phyloP scores from a whole-genome alignment of 2,329 filamentous ascomycete genomes.

The Neofusicoccum parvum region DNA sequence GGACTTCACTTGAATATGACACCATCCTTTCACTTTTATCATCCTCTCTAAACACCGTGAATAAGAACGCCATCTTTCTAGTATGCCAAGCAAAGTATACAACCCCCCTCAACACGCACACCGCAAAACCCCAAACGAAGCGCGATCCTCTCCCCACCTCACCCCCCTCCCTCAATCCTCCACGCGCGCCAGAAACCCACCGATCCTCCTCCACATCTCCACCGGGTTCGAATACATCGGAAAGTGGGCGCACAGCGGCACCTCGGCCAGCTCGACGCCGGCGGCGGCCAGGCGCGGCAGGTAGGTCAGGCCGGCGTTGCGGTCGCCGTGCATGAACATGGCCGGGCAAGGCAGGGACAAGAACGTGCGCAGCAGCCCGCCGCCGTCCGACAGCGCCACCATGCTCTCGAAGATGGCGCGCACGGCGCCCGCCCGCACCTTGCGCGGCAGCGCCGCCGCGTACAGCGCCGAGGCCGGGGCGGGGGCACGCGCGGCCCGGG shows the following conservation, averaged over 20 bases:
- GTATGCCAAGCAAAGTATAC: too few species aligned
- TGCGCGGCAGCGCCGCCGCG: conserved; percentile 2
- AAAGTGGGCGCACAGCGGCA: conserved; percentile 29
- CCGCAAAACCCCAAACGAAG: too few species aligned
- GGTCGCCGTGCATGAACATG: conserved; percentile 24
- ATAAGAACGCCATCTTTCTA: too few species aligned
- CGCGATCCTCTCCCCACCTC: too few species aligned
- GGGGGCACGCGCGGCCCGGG: conserved; percentile 21
- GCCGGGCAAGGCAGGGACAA: conserved; percentile 22
- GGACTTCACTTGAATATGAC: too few species aligned
- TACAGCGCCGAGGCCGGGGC: background rate
- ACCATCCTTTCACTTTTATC: too few species aligned
- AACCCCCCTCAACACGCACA: too few species aligned
- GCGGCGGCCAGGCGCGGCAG: conserved; percentile 1
- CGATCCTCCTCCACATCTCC: conserved; percentile 16
- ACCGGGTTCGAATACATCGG: conserved; percentile 32
- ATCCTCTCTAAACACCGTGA: too few species aligned
- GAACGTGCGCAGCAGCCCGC: conserved; percentile 25
- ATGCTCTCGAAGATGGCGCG: conserved; percentile 30
- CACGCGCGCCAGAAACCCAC: background rate
- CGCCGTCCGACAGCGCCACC: conserved; percentile 29
- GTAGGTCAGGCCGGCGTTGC: conserved; percentile 9
- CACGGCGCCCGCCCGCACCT: conserved; percentile 25
- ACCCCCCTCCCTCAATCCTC: too few species aligned
- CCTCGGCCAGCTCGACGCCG: conserved; percentile 27